phyloP scores from a whole-genome alignment of 1,284 basidiomycete genomes.

The Ustilago xerochloae region DNA sequence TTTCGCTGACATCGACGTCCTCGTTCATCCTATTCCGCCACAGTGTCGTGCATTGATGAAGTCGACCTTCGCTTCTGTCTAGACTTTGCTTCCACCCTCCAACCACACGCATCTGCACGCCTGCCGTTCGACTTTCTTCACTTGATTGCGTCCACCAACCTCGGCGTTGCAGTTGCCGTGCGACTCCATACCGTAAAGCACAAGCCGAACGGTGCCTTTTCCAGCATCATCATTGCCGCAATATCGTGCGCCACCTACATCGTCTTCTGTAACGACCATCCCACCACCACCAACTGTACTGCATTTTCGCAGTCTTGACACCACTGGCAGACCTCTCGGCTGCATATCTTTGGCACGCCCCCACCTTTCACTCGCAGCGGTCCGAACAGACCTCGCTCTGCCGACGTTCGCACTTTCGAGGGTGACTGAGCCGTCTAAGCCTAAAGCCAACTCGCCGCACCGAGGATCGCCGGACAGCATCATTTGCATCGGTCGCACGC shows the following conservation, averaged over 20 bases:
- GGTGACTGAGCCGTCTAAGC: conserved; percentile 10
- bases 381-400: conserved; percentile 12
- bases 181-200: not conserved
- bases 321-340: not conserved
- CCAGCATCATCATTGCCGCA: not conserved
- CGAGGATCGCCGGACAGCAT: not conserved
- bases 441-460: too few species aligned
- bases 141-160: not conserved
- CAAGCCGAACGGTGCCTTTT: not conserved
- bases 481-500: too few species aligned
- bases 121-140: conserved; percentile 1
- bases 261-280: not conserved
- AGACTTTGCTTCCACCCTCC: conserved; percentile 2
- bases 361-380: not conserved
- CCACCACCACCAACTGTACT: not conserved
- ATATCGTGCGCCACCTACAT: conserved; percentile 1
- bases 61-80: not conserved
- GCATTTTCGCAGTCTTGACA: not conserved
- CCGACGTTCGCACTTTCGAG: conserved; percentile 1
- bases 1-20: not conserved
- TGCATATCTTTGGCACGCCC: not conserved
- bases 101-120: conserved; percentile 7
- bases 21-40: not conserved
- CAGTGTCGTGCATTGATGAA: not conserved
- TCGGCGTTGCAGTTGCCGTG: not conserved